Evolutionary conservation across 169 alveolate genomes (phyloP).

Genomic region (Perkinsus marinus): DNA sequence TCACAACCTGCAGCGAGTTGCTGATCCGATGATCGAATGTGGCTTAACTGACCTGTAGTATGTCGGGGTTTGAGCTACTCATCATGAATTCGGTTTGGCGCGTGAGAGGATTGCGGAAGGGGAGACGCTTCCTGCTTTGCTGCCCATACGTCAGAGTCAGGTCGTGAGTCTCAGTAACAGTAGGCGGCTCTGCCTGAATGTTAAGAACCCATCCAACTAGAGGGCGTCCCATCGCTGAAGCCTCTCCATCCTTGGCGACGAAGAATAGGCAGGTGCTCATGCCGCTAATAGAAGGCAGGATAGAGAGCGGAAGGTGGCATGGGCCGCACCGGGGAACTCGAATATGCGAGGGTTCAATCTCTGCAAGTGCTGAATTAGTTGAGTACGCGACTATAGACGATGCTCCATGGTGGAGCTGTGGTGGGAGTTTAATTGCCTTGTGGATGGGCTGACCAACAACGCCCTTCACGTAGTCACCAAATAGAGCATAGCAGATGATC

Average conservation of each 20-base stretch:
- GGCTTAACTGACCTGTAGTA: neutral
- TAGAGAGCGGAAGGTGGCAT: neutral
- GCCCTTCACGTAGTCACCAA: neutral
- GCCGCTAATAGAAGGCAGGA: neutral
- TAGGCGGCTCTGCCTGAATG: neutral
- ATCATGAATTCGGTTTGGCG: neutral
- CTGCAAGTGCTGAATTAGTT: neutral
- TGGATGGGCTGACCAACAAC: neutral
- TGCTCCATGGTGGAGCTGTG: neutral
- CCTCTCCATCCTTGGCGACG: neutral
- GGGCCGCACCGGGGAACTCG: neutral
- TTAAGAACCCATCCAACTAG: neutral
- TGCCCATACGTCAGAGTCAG: neutral
- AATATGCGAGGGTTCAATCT: neutral
- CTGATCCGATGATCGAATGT: too few relatives aligned
- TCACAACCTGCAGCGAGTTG: neutral
- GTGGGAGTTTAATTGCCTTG: neutral
- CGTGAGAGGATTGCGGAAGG: neutral
- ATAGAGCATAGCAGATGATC: neutral
- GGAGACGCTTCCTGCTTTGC: neutral
- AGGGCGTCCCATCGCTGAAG: neutral
- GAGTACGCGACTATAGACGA: neutral
- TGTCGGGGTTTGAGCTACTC: neutral
- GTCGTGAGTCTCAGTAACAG: neutral
- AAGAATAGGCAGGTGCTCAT: neutral